phyloP scores from a whole-genome alignment of 148 eudicot genomes.

The Cornus controversa region DNA sequence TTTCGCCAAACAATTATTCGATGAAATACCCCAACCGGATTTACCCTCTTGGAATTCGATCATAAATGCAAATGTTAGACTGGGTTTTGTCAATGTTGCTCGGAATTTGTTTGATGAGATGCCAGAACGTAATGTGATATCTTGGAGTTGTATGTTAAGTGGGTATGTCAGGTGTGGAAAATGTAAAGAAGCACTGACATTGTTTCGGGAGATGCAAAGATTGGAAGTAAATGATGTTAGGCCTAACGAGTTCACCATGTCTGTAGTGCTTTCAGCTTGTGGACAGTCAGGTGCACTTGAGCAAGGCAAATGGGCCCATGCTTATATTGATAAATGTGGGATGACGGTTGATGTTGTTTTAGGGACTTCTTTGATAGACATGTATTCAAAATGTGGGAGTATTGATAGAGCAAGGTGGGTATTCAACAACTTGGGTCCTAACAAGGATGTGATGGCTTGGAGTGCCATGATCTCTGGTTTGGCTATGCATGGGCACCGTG shows the following conservation, averaged over 20 bases:
- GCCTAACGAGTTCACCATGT: conserved; percentile 33
- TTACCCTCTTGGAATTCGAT: conserved; percentile 45
- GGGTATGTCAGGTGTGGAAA: conserved; percentile 31
- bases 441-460: conserved; percentile 37
- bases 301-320: conserved; percentile 34
- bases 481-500: conserved; percentile 34
- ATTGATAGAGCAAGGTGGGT: conserved; percentile 32
- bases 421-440: conserved; percentile 24
- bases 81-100: conserved; percentile 23
- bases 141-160: conserved; percentile 43
- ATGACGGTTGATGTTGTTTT: conserved; percentile 23
- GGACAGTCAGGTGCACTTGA: conserved; percentile 31
- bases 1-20: conserved; percentile 35
- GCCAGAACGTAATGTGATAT: conserved; percentile 34
- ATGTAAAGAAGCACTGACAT: conserved; percentile 20
- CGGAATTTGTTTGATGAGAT: conserved; percentile 28
- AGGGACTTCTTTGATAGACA: conserved; percentile 37
- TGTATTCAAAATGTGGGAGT: conserved; percentile 42
- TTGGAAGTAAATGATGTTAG: conserved; percentile 10
- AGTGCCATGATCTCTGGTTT: conserved; percentile 36
- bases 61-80: conserved; percentile 26
- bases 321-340: conserved; percentile 29
- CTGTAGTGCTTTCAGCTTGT: conserved; percentile 34
- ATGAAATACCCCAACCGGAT: conserved; percentile 34
- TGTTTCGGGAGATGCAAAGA: conserved; percentile 32